Evolutionary conservation across 768 basidiomycete species (phyloP).

Genomic region (Crucibulum laeve): DNA sequence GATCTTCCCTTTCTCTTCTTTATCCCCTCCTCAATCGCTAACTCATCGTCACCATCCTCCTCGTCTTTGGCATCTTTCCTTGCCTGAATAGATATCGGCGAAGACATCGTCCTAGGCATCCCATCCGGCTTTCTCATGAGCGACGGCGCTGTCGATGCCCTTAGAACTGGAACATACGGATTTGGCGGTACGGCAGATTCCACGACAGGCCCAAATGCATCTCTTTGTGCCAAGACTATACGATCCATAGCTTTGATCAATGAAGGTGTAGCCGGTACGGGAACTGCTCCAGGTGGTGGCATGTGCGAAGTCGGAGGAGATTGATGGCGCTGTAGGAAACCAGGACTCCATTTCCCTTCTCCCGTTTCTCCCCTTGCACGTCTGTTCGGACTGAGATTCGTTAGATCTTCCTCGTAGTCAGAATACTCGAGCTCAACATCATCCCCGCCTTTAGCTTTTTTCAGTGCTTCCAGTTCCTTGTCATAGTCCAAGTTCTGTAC

Average conservation of each 20-base stretch:
- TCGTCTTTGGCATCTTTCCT: background rate
- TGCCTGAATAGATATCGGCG: no score
- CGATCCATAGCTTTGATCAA: slow-evolving; percentile 61
- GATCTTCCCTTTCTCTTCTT: slow-evolving; percentile 8
- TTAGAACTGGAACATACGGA: background rate
- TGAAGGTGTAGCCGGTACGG: slow-evolving; percentile 62
- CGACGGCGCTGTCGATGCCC: background rate
- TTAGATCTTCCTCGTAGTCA: slow-evolving; percentile 45
- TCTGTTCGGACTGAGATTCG: slow-evolving; percentile 10
- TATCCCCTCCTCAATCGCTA: slow-evolving; percentile 2
- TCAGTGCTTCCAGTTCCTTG: slow-evolving; percentile 27
- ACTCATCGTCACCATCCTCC: background rate
- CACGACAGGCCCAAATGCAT: slow-evolving; percentile 29
- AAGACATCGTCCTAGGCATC: slow-evolving; percentile 4
- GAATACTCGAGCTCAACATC: slow-evolving; percentile 34
- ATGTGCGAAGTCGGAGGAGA: slow-evolving; percentile 3
- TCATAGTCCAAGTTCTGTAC: slow-evolving; percentile 27
- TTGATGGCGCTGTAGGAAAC: slow-evolving; percentile 40
- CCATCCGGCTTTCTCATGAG: slow-evolving; percentile 1
- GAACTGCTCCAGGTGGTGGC: slow-evolving; percentile 18
- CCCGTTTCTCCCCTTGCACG: slow-evolving; percentile 1
- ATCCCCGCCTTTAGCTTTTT: slow-evolving; percentile 25
- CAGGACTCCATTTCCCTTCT: slow-evolving; percentile 41
- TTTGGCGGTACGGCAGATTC: background rate
- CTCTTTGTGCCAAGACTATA: slow-evolving; percentile 49